A percentile compares a stretch with the other conserved stretches of the same genome.
These are phyloP conservation scores for Solanum dulcamara DNA, from an alignment of 257 asterid species.

Conservation along the genomic window DNA sequence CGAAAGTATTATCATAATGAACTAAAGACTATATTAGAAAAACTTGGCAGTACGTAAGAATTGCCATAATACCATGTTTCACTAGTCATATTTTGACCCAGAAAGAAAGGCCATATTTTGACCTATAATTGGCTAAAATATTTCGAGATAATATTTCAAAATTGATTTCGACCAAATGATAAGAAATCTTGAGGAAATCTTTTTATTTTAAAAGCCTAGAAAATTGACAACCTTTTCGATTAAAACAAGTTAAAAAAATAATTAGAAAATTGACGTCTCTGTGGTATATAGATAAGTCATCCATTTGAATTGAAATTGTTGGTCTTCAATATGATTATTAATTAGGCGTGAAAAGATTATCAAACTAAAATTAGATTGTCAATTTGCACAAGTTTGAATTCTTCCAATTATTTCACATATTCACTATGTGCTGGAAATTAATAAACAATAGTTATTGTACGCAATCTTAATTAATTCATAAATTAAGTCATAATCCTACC, in stretches of 20 bases:
- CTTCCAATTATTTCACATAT: background rate
- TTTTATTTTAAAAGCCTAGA: background rate
- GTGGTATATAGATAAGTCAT: background rate
- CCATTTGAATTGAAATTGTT: background rate
- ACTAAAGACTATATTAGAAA: no score
- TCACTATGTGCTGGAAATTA: background rate
- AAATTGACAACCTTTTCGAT: background rate
- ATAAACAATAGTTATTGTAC: background rate
- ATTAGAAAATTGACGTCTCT: no score
- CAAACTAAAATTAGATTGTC: no score
- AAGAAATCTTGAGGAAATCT: background rate
- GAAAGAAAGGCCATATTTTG: no score
- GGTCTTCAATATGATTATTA: background rate
- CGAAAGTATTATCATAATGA: no score
- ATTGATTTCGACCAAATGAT: background rate
- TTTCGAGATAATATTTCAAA: no score
- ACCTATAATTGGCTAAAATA: no score
- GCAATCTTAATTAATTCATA: background rate
- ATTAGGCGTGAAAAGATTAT: background rate
- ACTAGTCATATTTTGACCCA: no score
- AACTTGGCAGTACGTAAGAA: no score
- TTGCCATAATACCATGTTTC: no score
- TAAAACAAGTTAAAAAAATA: background rate
- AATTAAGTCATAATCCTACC: background rate
- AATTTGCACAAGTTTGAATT: background rate